Evolutionary conservation across 2,329 filamentous ascomycete species (phyloP).

Genomic region (Diaporthe helianthi): DNA sequence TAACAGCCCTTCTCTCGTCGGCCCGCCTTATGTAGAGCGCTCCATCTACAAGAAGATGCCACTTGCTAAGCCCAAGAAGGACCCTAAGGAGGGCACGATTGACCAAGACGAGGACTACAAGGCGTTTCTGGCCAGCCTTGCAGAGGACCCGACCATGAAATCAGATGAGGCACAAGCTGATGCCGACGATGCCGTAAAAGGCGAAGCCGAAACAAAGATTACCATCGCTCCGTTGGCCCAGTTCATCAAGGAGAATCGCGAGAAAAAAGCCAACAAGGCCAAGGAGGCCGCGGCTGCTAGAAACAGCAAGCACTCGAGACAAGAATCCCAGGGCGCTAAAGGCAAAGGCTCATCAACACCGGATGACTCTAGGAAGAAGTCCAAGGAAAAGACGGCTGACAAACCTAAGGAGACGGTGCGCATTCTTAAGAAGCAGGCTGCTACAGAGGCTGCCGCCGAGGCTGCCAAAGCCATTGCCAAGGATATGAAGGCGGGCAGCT

Average conservation of each 20-base stretch:
- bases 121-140: slow-evolving; percentile 86
- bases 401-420: slow-evolving; percentile 67
- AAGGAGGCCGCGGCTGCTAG: slow-evolving; percentile 64
- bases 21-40: slow-evolving; percentile 81
- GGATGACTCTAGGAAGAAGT: slow-evolving; percentile 60
- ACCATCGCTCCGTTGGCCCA: slow-evolving; percentile 78
- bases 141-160: slow-evolving; percentile 63
- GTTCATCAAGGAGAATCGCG: slow-evolving; percentile 80
- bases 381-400: slow-evolving; percentile 60
- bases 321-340: slow-evolving; percentile 60
- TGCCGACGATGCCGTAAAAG: slow-evolving; percentile 54
- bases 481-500: slow-evolving; percentile 43
- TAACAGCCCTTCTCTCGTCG: slow-evolving; percentile 74
- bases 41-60: slow-evolving; percentile 86
- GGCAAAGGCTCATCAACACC: slow-evolving; percentile 47
- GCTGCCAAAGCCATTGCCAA: slow-evolving; percentile 52
- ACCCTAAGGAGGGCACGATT: slow-evolving; percentile 90
- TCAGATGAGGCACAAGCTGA: slow-evolving; percentile 57
- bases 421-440: slow-evolving; percentile 66
- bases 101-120: slow-evolving; percentile 97
- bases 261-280: slow-evolving; percentile 83
- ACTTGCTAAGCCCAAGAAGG: slow-evolving; percentile 74
- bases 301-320: slow-evolving; percentile 61
- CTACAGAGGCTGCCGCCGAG: slow-evolving; percentile 56
- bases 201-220: slow-evolving; percentile 64